phyloP scores from a whole-genome alignment of 306 rosid genomes.

The Prunus salicina region DNA sequence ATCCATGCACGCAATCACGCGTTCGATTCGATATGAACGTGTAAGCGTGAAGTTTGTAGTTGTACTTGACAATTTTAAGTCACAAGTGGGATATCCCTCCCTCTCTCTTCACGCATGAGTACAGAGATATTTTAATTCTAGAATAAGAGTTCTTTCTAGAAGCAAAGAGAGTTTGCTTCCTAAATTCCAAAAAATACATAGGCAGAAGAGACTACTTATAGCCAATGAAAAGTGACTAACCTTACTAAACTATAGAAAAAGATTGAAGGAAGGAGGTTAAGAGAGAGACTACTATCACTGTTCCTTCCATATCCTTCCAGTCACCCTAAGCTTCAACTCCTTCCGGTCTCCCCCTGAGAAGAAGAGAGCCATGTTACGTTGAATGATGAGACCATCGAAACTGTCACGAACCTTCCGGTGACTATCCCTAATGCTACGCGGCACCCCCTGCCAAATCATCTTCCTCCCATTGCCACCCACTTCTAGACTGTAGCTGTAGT shows the following conservation, averaged over 20 bases:
- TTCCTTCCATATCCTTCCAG: conserved; percentile 95
- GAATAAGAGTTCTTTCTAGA: conserved; percentile 18
- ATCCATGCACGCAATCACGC: no score
- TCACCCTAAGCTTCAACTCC: conserved; percentile 79
- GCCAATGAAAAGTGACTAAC: conserved; percentile 20
- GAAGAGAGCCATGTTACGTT: conserved; percentile 87
- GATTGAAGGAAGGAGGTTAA: conserved; percentile 19
- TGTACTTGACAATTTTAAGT: no score
- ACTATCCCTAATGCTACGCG: conserved; percentile 83
- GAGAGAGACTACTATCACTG: conserved; percentile 33
- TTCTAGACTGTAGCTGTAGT: conserved; percentile 85
- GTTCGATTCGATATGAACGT: no score
- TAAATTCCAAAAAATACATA: conserved; percentile 44
- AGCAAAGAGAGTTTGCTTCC: conserved; percentile 87
- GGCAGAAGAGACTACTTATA: conserved; percentile 28
- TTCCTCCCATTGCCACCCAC: conserved; percentile 95
- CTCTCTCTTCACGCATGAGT: no score
- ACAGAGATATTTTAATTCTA: background rate
- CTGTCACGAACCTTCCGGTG: conserved; percentile 88
- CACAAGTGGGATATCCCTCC: no score
- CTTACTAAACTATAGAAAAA: conserved; percentile 30
- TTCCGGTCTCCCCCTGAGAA: conserved; percentile 77
- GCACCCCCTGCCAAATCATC: conserved; percentile 90
- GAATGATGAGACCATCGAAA: conserved; percentile 87
- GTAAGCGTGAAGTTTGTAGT: no score